A percentile compares a stretch with the other conserved stretches of the same genome.
phyloP scores from a whole-genome alignment of 108 stramenopile genomes.

The Stephanodiscus triporus region DNA sequence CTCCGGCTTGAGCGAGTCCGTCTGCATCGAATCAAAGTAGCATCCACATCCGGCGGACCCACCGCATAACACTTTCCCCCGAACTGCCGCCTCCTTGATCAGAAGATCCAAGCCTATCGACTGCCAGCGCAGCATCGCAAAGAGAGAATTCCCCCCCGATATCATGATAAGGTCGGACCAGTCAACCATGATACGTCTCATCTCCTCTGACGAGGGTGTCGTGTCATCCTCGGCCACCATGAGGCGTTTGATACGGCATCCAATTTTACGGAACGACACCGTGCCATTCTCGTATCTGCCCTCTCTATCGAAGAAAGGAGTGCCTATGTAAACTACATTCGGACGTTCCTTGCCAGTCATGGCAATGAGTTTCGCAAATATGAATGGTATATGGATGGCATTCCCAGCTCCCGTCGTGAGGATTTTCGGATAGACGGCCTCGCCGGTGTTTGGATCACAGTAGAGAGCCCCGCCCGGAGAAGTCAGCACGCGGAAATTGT shows the following conservation, averaged over 20 bases:
- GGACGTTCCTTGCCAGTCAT: conserved; percentile 36
- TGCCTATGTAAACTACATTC: conserved; percentile 40
- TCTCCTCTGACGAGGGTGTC: conserved; percentile 21
- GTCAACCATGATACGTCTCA: conserved; percentile 36
- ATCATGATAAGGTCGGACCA: conserved; percentile 41
- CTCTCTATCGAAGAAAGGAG: conserved; percentile 42
- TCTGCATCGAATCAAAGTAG: conserved; percentile 40
- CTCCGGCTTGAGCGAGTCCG: conserved; percentile 38
- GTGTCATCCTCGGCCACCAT: conserved; percentile 33
- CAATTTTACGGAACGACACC: conserved; percentile 25
- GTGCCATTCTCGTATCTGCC: conserved; percentile 23
- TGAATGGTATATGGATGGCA: conserved; percentile 16
- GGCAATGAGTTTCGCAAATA: conserved; percentile 35
- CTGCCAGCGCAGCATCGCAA: conserved; percentile 42
- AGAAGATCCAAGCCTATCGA: conserved; percentile 38
- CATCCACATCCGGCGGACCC: conserved; percentile 44
- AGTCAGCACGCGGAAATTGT: too few relatives aligned
- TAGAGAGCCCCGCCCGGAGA: too few relatives aligned
- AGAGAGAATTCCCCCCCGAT: conserved; percentile 39
- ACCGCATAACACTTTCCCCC: conserved; percentile 38
- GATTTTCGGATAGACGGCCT: conserved; percentile 23
- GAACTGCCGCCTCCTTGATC: conserved; percentile 36
- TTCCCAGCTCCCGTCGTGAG: conserved; percentile 27
- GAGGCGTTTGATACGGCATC: conserved; percentile 30
- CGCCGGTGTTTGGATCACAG: too few relatives aligned